Conservation (phyloP, 164 flowering plant species). For the Saururus chinensis region DNA sequence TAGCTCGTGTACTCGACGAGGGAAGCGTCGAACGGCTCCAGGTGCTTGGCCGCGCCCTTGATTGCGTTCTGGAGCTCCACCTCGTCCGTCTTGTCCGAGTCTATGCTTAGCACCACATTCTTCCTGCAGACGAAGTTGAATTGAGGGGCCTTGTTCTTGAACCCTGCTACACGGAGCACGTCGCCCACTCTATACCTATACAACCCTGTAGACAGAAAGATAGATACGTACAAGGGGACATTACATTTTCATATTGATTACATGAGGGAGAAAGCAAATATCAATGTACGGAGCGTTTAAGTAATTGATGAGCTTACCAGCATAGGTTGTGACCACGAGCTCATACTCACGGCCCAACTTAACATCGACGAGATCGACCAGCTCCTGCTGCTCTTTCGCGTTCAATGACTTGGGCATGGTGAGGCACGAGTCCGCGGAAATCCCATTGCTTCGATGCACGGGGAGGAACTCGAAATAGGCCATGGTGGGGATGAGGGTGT, state of each 20-base stretch:
- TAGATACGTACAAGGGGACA: no score
- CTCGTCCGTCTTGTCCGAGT: conserved; percentile 91
- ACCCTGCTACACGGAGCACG: conserved; percentile 80
- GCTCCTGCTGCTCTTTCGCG: conserved; percentile 57
- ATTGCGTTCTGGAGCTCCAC: conserved; percentile 90
- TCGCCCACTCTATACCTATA: conserved; percentile 91
- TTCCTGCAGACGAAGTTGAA: conserved; percentile 87
- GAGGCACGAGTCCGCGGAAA: conserved; percentile 13
- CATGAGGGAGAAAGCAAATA: neutral
- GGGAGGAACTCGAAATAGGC: conserved; percentile 92
- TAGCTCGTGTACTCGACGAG: conserved; percentile 85
- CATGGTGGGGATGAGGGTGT: conserved; percentile 91
- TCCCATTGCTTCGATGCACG: conserved; percentile 36
- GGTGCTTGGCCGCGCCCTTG: conserved; percentile 54
- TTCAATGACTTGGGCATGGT: conserved; percentile 45
- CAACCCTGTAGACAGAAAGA: conserved; percentile 33
- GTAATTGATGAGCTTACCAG: conserved; percentile 35
- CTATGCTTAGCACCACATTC: conserved; percentile 90
- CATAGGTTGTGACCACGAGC: conserved; percentile 92
- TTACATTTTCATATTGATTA: no score
- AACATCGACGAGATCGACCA: conserved; percentile 81
- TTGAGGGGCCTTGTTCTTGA: conserved; percentile 96
- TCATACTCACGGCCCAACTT: conserved; percentile 90
- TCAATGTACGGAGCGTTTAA: no score
- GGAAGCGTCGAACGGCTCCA: conserved; percentile 60